These are phyloP conservation scores for Climacium dendroides DNA, from an alignment of 225 moss, liverwort and hornwort genomes.

Conservation along the genomic window DNA sequence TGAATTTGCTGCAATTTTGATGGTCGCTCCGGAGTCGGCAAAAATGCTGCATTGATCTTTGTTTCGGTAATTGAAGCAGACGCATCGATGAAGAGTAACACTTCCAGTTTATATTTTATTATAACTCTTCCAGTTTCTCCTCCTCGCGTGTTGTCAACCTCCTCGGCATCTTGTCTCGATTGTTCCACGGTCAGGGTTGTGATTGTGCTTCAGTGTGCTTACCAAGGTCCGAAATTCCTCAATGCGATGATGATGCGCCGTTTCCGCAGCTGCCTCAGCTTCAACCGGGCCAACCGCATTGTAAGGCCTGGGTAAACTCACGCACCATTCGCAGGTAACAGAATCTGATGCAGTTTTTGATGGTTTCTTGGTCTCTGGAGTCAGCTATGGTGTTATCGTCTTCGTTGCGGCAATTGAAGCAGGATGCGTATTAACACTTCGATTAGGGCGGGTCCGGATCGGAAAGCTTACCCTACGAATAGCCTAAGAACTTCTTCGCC, in stretches of 20 bases:
- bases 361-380: not conserved
- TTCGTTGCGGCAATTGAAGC: not conserved
- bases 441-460: not conserved
- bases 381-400: not conserved
- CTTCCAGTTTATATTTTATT: not conserved
- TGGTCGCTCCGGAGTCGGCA: not conserved
- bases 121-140: not conserved
- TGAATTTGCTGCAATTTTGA: not conserved
- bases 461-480: not conserved
- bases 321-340: not conserved
- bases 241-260: not conserved
- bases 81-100: not conserved
- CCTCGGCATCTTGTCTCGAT: not conserved
- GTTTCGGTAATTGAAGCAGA: not conserved
- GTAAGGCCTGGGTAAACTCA: not conserved
- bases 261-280: not conserved
- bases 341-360: not conserved
- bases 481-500: slow-evolving; percentile 26
- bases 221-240: not conserved
- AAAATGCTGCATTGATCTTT: not conserved
- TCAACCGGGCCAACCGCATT: not conserved
- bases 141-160: not conserved
- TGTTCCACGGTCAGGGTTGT: not conserved
- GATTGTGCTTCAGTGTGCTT: not conserved
- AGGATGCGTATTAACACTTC: not conserved